Base-by-base conservation (phyloP, 108 stramenopile genomes). In the Pseudonitzschia multiseries region DNA sequence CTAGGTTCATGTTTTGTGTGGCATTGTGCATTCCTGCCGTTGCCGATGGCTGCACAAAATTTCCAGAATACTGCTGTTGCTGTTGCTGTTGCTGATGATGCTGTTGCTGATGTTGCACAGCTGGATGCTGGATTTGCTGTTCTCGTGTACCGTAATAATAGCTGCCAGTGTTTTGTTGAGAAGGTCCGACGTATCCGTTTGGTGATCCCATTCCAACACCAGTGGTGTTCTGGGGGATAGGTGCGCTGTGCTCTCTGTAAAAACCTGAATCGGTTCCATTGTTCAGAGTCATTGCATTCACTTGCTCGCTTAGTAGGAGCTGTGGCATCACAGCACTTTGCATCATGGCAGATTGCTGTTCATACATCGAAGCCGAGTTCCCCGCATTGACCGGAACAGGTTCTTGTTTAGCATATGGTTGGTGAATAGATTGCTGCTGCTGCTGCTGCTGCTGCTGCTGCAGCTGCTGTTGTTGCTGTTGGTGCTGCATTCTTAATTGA, bases 1-100 rank as follows among this genome's bases (percentile, higher is more conserved):
- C 70, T 36, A 60, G 53, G 28, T 32, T 67, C 53, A 27, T 57
- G 20, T 43, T 57, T 13, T 50, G 57, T 21, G 56, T 51, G 6
- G 53, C 26, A 50, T 71, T 77, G 68, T 79, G 80, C 85, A 85
- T 83, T 10, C 78, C 79, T 24, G 83, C 79, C 3, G 74, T 79
- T 36, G 70, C 69, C 18, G 72, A 66, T 10, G 70, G 57, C 6
- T 40, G 26, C 24, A 28, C 56, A 56, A 44, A 27, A 14, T 42
- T 12, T 20, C 24, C 36, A 32, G 64, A 28, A 57, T 74, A 42
- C 24, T 44, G 26, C 50, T 66, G 15, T 24, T 29, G 44, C 44
- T 53, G 57, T 6, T 36, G 36, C 36, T 36, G n/a, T n/a, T 44
- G 26, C 50, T 66, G 15, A 20, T 29, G 44, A 28, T 53, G 57